Evolutionary conservation across 148 eudicot genomes (phyloP).

Genomic region (Camellia lanceoleosa): DNA sequence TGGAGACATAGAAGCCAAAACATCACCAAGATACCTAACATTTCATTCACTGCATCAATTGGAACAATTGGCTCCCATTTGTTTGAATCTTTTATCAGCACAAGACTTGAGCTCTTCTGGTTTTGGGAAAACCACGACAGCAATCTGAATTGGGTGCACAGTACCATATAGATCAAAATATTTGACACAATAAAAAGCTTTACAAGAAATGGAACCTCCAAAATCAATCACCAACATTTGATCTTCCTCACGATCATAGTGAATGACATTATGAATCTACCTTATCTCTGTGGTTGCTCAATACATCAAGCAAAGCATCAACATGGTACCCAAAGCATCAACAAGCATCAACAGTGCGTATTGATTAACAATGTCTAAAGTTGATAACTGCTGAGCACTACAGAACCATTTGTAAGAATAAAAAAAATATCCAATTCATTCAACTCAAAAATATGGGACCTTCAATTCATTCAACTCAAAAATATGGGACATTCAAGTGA

Average conservation of each 20-base stretch:
- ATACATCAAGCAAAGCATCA: too few species aligned
- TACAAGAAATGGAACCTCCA: not conserved
- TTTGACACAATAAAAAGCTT: not conserved
- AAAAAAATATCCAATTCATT: too few species aligned
- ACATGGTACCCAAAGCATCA: too few species aligned
- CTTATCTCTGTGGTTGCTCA: constrained; percentile 20
- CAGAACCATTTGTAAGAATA: too few species aligned
- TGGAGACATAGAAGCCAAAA: not conserved
- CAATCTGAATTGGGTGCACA: constrained; percentile 37
- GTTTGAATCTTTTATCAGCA: constrained; percentile 44
- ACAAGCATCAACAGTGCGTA: too few species aligned
- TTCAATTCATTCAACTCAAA: too few species aligned
- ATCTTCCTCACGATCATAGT: not conserved
- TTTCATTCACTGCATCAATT: constrained; percentile 47
- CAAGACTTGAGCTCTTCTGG: constrained; percentile 50
- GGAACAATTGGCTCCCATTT: constrained; percentile 62
- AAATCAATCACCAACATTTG: not conserved
- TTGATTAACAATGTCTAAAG: too few species aligned
- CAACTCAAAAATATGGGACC: too few species aligned
- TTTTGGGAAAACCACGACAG: constrained; percentile 56
- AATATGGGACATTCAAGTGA: too few species aligned
- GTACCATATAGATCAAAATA: not conserved
- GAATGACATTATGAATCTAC: constrained; percentile 18
- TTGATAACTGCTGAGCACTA: too few species aligned
- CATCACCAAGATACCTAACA: constrained; percentile 44